phyloP scores from a whole-genome alignment of 75 land plant species.

The Cunninghamia lanceolata region DNA sequence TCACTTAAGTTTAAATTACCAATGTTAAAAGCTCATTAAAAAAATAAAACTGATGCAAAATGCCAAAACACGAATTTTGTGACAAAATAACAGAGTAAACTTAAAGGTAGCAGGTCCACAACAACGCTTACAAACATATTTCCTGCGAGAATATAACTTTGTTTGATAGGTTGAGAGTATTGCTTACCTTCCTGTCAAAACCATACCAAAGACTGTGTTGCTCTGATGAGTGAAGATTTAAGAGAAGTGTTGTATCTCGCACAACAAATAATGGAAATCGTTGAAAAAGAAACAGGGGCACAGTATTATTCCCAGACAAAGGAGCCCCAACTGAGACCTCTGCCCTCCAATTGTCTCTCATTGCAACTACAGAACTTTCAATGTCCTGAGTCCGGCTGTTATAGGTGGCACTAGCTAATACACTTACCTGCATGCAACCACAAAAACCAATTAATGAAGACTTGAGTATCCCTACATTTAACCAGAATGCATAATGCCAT shows the following conservation, averaged over 20 bases:
- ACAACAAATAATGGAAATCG: slow-evolving; percentile 91
- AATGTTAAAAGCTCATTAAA: not conserved
- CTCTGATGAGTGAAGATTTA: slow-evolving; percentile 94
- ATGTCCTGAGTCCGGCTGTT: slow-evolving; percentile 78
- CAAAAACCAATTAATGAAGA: not conserved
- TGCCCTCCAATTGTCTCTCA: slow-evolving; percentile 92
- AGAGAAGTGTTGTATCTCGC: slow-evolving; percentile 85
- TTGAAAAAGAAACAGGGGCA: slow-evolving; percentile 84
- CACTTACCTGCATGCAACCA: slow-evolving; percentile 47
- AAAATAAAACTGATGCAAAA: not conserved
- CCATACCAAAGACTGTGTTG: slow-evolving; percentile 99
- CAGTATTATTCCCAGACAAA: slow-evolving; percentile 45
- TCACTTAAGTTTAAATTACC: not conserved
- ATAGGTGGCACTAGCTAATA: slow-evolving; percentile 76
- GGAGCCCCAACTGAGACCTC: slow-evolving; percentile 91
- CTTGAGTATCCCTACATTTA: not conserved
- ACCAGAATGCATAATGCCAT: not conserved
- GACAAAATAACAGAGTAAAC: not conserved
- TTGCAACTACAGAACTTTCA: slow-evolving; percentile 78
- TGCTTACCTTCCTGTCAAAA: slow-evolving; percentile 87
- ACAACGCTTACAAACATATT: not conserved
- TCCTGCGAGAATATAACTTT: not conserved
- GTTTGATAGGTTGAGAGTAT: not conserved
- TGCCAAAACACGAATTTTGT: not conserved
- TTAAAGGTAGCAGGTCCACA: not conserved